Conservation (phyloP, 192 early-diverging fungal species). For the Coemansia sp. region DNA sequence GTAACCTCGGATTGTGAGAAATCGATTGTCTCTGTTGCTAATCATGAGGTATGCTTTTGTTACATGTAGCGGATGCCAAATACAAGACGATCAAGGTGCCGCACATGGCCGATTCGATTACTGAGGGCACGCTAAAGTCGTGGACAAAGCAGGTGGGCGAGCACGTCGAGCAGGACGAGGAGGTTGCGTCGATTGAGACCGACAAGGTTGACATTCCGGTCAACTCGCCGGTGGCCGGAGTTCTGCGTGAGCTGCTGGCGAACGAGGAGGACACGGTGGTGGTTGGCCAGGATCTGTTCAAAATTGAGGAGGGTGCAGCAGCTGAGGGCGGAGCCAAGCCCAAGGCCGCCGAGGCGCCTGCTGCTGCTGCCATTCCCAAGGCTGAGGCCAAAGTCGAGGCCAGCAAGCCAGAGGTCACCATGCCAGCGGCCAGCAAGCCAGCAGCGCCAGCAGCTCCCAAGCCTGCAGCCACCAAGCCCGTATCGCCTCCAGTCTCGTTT, state of each 20-base stretch:
- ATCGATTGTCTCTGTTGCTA: neutral
- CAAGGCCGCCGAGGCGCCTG: conserved; percentile 43
- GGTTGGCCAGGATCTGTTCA: conserved; percentile 91
- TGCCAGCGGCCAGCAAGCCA: conserved; percentile 24
- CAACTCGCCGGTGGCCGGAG: conserved; percentile 91
- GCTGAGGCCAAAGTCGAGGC: conserved; percentile 3
- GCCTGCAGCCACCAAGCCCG: conserved; percentile 18
- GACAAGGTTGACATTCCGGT: conserved; percentile 99
- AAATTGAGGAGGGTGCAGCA: conserved; percentile 66
- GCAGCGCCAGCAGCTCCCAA: conserved; percentile 19
- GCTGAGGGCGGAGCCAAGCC: conserved; percentile 41
- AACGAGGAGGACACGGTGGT: conserved; percentile 87
- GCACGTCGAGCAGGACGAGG: conserved; percentile 90
- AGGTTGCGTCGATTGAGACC: conserved; percentile 96
- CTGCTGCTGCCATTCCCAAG: conserved; percentile 16
- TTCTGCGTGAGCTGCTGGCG: conserved; percentile 76
- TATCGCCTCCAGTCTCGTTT: conserved; percentile 22
- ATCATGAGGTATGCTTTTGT: neutral
- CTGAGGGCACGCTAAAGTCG: conserved; percentile 93
- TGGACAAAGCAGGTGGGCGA: conserved; percentile 98
- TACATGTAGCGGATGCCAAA: conserved; percentile 43
- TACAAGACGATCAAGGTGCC: conserved; percentile 81
- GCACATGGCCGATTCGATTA: conserved; percentile 97
- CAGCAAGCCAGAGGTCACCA: conserved; percentile 28
- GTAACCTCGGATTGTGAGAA: conserved; percentile 17